Evolutionary conservation across 2,329 filamentous ascomycete genomes (phyloP).

Genomic region (Cladosporium halotolerans): DNA sequence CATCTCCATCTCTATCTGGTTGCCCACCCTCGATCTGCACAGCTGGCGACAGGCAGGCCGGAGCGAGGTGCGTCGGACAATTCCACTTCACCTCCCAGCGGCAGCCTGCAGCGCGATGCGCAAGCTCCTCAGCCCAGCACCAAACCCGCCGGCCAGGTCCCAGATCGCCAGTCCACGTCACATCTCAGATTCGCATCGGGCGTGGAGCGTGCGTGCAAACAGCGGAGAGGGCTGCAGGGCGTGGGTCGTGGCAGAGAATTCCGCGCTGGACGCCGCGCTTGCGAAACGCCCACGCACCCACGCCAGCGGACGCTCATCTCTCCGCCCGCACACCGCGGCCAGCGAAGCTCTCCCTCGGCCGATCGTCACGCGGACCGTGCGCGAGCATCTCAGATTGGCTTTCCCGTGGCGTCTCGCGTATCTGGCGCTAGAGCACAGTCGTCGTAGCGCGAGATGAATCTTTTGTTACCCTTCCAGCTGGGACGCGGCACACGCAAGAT

Average conservation of each 20-base stretch:
- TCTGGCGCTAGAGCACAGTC: neutral
- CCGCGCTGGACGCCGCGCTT: neutral
- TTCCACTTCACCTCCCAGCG: neutral
- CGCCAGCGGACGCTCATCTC: neutral
- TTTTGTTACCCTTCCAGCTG: neutral
- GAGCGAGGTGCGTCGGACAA: neutral
- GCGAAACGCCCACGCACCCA: neutral
- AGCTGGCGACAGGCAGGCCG: no score
- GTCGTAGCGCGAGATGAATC: neutral
- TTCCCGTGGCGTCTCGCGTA: neutral
- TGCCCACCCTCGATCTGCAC: no score
- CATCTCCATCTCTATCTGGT: neutral
- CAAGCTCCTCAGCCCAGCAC: neutral
- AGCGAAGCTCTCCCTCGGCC: neutral
- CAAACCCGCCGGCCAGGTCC: neutral
- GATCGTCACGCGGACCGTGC: neutral
- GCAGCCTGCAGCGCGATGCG: neutral
- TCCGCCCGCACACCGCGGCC: neutral
- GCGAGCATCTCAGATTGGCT: neutral
- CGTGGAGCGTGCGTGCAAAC: neutral
- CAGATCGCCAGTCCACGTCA: neutral
- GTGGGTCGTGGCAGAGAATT: neutral
- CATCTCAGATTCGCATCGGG: neutral
- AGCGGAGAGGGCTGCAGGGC: neutral
- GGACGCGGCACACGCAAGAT: no score